Evolutionary conservation across 345 rosid species (phyloP).

Genomic region (Citrus glauca): DNA sequence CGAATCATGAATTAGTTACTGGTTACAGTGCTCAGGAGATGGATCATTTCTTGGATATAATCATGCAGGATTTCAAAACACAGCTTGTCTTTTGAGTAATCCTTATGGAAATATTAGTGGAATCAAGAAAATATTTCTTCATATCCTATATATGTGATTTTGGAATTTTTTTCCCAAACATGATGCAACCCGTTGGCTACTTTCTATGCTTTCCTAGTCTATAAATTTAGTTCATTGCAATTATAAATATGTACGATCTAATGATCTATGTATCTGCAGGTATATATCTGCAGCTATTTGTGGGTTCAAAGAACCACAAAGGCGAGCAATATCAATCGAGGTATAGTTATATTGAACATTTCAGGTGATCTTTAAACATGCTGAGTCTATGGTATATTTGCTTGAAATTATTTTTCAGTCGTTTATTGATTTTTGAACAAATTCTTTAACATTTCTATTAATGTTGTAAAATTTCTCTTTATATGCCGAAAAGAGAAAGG

Average conservation of each 20-base stretch:
- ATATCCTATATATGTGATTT: not conserved
- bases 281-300: constrained; percentile 44
- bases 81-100: not conserved
- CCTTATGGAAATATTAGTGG: not conserved
- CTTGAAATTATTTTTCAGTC: not conserved
- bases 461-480: too few relatives aligned
- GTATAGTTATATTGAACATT: constrained; percentile 18
- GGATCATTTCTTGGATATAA: not conserved
- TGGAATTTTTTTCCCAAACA: not conserved
- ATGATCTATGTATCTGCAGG: constrained; percentile 26
- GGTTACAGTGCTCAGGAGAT: not conserved
- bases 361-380: not conserved
- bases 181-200: not conserved
- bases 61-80: not conserved
- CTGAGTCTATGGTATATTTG: not conserved
- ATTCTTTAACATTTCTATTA: too few relatives aligned
- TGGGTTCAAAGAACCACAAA: constrained; percentile 48
- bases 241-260: not conserved
- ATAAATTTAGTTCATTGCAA: not conserved
- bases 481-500: too few relatives aligned
- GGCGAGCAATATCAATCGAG: constrained; percentile 67
- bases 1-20: not conserved
- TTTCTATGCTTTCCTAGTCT: not conserved
- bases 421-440: not conserved
- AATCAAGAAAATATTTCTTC: not conserved